Evolutionary conservation across 805 yeast genomes (phyloP), one percentile per base, ranked within the genome.

Genomic region (Saccharomycopsis synnaedendra): DNA sequence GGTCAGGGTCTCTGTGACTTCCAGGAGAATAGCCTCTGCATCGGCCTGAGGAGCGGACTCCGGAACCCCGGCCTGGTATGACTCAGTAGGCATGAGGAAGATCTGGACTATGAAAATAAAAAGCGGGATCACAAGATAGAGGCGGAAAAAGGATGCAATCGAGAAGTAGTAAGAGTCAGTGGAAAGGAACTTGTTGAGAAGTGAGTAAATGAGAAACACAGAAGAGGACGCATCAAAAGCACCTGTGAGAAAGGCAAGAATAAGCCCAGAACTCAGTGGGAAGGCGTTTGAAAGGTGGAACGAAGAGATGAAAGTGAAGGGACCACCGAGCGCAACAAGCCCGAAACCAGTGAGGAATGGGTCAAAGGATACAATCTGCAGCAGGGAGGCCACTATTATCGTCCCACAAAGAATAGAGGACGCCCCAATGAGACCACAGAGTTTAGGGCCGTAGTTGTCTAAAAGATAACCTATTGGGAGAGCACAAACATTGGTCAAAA

Each of bases 151-250:
- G 27, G 44, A 49, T 4, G 46, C 36, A 60, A 66, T 31, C 67
- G 60, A 7, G 85, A 60, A 1, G 76, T 58, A 34, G 80, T 56
- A 43, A 11, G 54, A 52, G 19, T 56, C 52, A 11, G 56, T 48
- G 29, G 47, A 35, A 3, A 50, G 30, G 4, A 7, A 27, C 5
- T 11, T n/a, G 30, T 84, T 87, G 9, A 76, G 57, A n/a, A 85
- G 52, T 55, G 95, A 68, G 66, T 88, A 90, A 7, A 75, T 56
- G 56, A 87, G 68, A 59, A 89, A 89, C 42, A 90, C 72, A 0
- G 95, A 96, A n/a, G 94, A 79, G 1, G 95, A 85, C 0, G 95
- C 74, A 63, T 90, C 97, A 60, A 89, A 88, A 0, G 96, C 88
- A 8, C 97, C 97, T 0, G 96, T 86, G 43, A 89, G 66, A 19